A percentile compares a stretch with the other conserved stretches of the same genome.
These are phyloP conservation scores for Harringtonia lauricola DNA, from an alignment of 2,329 filamentous ascomycete species.

Conservation along the genomic window DNA sequence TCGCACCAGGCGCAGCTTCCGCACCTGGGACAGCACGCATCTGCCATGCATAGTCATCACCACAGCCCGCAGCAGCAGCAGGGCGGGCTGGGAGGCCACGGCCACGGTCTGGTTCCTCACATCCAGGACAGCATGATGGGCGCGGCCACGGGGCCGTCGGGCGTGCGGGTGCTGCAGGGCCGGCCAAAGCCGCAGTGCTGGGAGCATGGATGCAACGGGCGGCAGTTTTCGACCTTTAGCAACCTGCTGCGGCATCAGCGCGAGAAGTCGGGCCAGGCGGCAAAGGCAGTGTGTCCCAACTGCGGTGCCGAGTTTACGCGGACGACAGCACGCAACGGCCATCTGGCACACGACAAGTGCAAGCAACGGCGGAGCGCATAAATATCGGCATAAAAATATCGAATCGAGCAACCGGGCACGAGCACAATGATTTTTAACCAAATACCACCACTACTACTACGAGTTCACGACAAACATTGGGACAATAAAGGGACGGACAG, in stretches of 20 bases:
- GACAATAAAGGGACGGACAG: too few species aligned
- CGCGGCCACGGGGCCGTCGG: slow-evolving; percentile 7
- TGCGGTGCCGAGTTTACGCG: slow-evolving; percentile 91
- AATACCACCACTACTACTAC: too few species aligned
- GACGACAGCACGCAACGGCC: slow-evolving; percentile 79
- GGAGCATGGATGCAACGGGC: slow-evolving; percentile 93
- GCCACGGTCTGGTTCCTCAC: slow-evolving; percentile 2
- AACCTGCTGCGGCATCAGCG: slow-evolving; percentile 86
- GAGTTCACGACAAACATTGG: too few species aligned
- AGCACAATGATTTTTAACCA: too few species aligned
- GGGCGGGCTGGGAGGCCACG: slow-evolving; percentile 5
- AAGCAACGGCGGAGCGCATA: slow-evolving; percentile 48
- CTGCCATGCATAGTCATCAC: slow-evolving; percentile 3
- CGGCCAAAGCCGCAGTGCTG: slow-evolving; percentile 92
- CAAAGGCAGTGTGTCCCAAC: slow-evolving; percentile 80
- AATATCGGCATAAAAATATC: background rate
- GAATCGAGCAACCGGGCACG: background rate
- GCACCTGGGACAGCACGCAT: background rate
- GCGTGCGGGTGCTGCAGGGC: slow-evolving; percentile 61
- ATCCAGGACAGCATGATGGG: too few species aligned
- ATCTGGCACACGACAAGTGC: slow-evolving; percentile 80
- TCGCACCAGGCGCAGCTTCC: slow-evolving; percentile 5
- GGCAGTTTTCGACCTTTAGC: slow-evolving; percentile 93
- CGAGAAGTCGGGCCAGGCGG: slow-evolving; percentile 84
- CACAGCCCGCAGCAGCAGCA: slow-evolving; percentile 1